Conservation (phyloP, 768 basidiomycete genomes). For the Gymnopilus junonius region DNA sequence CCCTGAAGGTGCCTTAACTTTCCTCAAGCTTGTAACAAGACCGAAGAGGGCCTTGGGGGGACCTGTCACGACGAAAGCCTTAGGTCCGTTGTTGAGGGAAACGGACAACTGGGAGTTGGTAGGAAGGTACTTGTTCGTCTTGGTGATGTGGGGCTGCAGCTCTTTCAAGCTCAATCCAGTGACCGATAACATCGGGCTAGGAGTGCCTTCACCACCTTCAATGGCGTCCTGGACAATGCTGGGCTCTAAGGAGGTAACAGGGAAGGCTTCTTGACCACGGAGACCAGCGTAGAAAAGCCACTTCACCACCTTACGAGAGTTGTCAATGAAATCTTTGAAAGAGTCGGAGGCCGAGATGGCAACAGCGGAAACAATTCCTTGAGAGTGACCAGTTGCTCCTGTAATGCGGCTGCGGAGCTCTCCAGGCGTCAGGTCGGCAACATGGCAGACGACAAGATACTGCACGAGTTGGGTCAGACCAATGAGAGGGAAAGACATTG, state of each 20-base stretch:
- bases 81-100: slow-evolving; percentile 92
- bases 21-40: slow-evolving; percentile 88
- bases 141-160: slow-evolving; percentile 79
- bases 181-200: slow-evolving; percentile 93
- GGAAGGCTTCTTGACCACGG: slow-evolving; percentile 94
- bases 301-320: slow-evolving; percentile 81
- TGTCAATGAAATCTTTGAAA: slow-evolving; percentile 73
- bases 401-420: slow-evolving; percentile 76
- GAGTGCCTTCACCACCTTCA: slow-evolving; percentile 91
- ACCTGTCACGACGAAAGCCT: slow-evolving; percentile 91
- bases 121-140: slow-evolving; percentile 88
- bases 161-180: slow-evolving; percentile 79
- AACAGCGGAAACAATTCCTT: slow-evolving; percentile 95
- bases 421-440: slow-evolving; percentile 76
- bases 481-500: slow-evolving; percentile 94
- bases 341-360: slow-evolving; percentile 81
- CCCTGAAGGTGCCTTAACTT: slow-evolving; percentile 84
- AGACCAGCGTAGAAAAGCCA: slow-evolving; percentile 95
- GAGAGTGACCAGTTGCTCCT: slow-evolving; percentile 96
- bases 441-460: slow-evolving; percentile 82
- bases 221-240: slow-evolving; percentile 84
- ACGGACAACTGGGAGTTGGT: slow-evolving; percentile 78
- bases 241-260: slow-evolving; percentile 88
- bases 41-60: slow-evolving; percentile 92
- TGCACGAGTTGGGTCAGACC: slow-evolving; percentile 95